Conservation (phyloP, 306 rosid genomes). For the Vachellia collinsii region DNA sequence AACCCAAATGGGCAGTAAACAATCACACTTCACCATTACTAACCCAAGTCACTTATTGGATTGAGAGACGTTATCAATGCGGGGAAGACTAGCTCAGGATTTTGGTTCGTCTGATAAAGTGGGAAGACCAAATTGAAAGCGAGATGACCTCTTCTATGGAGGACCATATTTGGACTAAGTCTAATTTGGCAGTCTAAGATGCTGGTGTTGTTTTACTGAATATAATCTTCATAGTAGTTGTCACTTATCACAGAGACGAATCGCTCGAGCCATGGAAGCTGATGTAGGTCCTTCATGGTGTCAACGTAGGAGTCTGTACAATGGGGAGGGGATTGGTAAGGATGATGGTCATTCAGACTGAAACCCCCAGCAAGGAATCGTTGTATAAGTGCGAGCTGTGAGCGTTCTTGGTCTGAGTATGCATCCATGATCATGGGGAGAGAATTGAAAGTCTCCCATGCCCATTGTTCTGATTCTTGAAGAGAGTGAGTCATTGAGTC, state of each 20-base stretch:
- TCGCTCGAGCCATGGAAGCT: constrained; percentile 97
- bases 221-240: constrained; percentile 81
- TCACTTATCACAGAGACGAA: constrained; percentile 95
- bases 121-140: background rate
- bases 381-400: constrained; percentile 83
- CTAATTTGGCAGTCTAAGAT: constrained; percentile 32
- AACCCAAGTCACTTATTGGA: background rate
- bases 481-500: constrained; percentile 65
- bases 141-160: background rate
- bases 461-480: constrained; percentile 98
- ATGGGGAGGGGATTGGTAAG: constrained; percentile 86
- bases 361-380: constrained; percentile 89
- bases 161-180: background rate
- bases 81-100: background rate
- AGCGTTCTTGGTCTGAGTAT: constrained; percentile 90
- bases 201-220: constrained; percentile 54
- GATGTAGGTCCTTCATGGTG: constrained; percentile 90
- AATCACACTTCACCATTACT: background rate
- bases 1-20: background rate
- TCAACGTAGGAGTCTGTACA: constrained; percentile 82
- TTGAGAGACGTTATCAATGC: background rate
- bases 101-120: too few species aligned
- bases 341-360: constrained; percentile 78
- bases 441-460: constrained; percentile 92
- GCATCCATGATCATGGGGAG: constrained; percentile 82